A percentile compares a stretch with the other conserved stretches of the same genome.
Conservation (phyloP, 2,329 filamentous ascomycete species). For the Raffaelea deltoideospora region DNA sequence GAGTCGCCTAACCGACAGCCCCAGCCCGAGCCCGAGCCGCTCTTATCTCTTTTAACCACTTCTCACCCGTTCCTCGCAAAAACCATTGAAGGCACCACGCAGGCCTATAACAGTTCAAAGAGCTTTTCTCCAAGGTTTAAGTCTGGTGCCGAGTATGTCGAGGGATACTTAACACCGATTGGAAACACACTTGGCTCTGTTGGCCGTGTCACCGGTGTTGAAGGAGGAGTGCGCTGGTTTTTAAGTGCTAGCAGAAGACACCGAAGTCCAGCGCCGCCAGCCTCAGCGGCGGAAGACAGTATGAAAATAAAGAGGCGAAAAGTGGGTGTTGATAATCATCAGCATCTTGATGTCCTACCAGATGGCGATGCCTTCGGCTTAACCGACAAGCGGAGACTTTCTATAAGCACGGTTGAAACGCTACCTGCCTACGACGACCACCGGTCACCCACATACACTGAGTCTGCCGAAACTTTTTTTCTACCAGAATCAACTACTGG, state of each 20-base stretch:
- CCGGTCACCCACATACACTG: constrained; percentile 60
- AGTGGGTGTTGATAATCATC: no score
- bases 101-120: constrained; percentile 75
- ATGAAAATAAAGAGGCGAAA: no score
- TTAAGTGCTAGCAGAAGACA: constrained; percentile 45
- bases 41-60: constrained; percentile 74
- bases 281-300: background rate
- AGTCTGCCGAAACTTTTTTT: no score
- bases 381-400: constrained; percentile 35
- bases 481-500: constrained; percentile 10
- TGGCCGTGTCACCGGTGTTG: constrained; percentile 72
- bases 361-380: constrained; percentile 10
- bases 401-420: constrained; percentile 55
- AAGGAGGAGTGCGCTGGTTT: constrained; percentile 76
- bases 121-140: constrained; percentile 77
- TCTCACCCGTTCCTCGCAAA: constrained; percentile 76
- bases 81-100: constrained; percentile 71
- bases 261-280: no score
- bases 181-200: constrained; percentile 77
- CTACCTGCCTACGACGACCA: constrained; percentile 74
- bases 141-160: constrained; percentile 80
- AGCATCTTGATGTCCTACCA: no score
- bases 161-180: constrained; percentile 73
- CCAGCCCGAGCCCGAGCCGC: constrained; percentile 45
- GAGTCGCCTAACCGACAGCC: no score